Conservation (phyloP, 495 filamentous ascomycete genomes). For the Aspergillus incahuasiensis region DNA sequence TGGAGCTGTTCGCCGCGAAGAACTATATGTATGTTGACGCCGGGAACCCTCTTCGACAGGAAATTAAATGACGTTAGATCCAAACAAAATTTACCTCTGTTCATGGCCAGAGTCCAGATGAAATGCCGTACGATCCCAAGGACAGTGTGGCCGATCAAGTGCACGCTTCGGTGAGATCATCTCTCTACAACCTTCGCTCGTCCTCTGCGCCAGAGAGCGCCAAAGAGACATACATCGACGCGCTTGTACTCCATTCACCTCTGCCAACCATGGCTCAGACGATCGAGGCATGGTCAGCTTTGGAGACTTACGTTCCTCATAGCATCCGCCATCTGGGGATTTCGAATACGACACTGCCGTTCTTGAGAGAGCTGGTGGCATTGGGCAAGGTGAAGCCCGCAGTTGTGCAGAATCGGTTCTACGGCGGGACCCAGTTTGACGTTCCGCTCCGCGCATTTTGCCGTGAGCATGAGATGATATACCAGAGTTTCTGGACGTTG, state of each 20-base stretch:
- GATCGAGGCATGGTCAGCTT: conserved; percentile 57
- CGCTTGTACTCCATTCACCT: conserved; percentile 68
- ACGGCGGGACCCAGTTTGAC: conserved; percentile 57
- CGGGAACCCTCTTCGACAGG: background rate
- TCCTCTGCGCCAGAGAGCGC: conserved; percentile 23
- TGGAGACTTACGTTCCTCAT: conserved; percentile 61
- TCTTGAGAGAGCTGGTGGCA: conserved; percentile 48
- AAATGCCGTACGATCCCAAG: conserved; percentile 56
- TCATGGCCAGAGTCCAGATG: conserved; percentile 52
- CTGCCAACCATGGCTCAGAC: conserved; percentile 54
- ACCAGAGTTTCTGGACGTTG: conserved; percentile 79
- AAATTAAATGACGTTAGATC: conserved; percentile 41
- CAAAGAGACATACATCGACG: conserved; percentile 61
- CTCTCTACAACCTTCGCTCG: conserved; percentile 58
- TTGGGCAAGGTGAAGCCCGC: conserved; percentile 49
- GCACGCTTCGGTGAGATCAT: conserved; percentile 58
- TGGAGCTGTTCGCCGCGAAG: conserved; percentile 52
- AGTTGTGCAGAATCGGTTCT: conserved; percentile 75
- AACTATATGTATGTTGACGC: conserved; percentile 52
- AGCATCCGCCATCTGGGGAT: conserved; percentile 65
- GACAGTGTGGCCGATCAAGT: conserved; percentile 56
- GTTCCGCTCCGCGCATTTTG: conserved; percentile 58
- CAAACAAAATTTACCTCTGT: conserved; percentile 78
- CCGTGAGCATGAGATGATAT: conserved; percentile 52
- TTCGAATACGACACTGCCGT: conserved; percentile 56